These are phyloP conservation scores for Taxawa tesnikishii DNA, from an alignment of 2,329 filamentous ascomycete species.

Conservation along the genomic window DNA sequence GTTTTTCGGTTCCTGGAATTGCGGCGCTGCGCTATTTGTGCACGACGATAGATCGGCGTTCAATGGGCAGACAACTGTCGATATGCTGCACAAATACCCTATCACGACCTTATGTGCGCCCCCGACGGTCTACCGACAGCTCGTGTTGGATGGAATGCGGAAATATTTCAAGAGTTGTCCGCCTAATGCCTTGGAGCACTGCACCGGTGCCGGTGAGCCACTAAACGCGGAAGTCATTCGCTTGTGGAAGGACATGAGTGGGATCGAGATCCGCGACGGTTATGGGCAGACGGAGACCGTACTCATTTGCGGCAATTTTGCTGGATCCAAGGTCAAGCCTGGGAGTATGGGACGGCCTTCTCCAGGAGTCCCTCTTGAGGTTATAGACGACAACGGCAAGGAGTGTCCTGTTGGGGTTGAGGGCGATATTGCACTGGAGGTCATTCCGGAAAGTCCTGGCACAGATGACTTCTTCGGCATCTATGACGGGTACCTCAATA, in stretches of 20 bases:
- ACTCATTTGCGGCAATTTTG: conserved; percentile 27
- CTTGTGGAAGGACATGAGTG: conserved; percentile 22
- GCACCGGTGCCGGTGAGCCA: conserved; percentile 26
- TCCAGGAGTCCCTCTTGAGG: conserved; percentile 23
- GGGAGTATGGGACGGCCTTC: conserved; percentile 28
- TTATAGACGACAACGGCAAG: conserved; percentile 21
- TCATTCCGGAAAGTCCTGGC: conserved; percentile 10
- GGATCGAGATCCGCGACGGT: conserved; percentile 25
- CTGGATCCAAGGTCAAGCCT: conserved; percentile 19
- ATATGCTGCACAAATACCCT: conserved; percentile 23
- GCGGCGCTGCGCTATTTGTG: conserved; percentile 27
- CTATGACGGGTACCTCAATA: conserved; percentile 16
- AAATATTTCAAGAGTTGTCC: conserved; percentile 15
- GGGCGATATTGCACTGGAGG: conserved; percentile 23
- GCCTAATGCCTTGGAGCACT: conserved; percentile 22
- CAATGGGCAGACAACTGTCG: conserved; percentile 16
- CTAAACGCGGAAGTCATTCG: conserved; percentile 27
- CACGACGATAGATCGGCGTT: conserved; percentile 26
- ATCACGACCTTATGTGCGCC: conserved; percentile 30
- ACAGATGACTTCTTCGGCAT: conserved; percentile 14
- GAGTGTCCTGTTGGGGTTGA: conserved; percentile 16
- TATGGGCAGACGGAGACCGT: conserved; percentile 30
- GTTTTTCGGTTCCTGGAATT: conserved; percentile 27
- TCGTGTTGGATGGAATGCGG: conserved; percentile 22
- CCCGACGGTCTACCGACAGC: conserved; percentile 27